A percentile compares a stretch with the other conserved stretches of the same genome.
Conservation (phyloP, 306 rosid genomes). For the Pyrus bretschneideri region DNA sequence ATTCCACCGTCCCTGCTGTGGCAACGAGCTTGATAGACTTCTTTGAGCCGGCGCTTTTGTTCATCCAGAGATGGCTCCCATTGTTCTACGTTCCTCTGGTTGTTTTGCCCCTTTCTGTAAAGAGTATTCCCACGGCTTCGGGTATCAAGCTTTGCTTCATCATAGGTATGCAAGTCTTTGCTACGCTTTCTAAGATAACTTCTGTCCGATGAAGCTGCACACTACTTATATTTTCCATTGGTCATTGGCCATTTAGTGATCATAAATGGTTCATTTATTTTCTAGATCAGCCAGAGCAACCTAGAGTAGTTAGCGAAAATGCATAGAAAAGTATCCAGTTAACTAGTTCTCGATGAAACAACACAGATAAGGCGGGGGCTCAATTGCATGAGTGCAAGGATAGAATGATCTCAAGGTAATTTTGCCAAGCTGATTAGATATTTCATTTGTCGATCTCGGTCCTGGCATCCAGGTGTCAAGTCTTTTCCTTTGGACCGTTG, state of each 20-base stretch:
- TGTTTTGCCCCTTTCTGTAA: constrained; percentile 74
- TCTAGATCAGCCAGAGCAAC: neutral
- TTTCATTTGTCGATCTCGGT: too few species aligned
- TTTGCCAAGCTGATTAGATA: too few species aligned
- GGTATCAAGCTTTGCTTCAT: constrained; percentile 78
- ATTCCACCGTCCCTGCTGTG: constrained; percentile 57
- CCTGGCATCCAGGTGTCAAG: too few species aligned
- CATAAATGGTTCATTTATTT: too few species aligned
- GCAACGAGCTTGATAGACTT: constrained; percentile 59
- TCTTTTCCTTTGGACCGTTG: too few species aligned
- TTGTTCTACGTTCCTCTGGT: constrained; percentile 91
- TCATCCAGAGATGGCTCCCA: constrained; percentile 94
- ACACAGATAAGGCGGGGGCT: too few species aligned
- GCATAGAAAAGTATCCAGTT: too few species aligned
- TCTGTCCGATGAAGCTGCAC: neutral
- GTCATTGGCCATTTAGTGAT: neutral
- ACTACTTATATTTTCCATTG: neutral
- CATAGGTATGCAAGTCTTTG: constrained; percentile 39
- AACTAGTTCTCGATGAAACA: too few species aligned
- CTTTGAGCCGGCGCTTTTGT: constrained; percentile 79
- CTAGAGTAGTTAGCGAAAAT: neutral
- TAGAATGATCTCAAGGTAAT: too few species aligned
- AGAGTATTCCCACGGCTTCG: constrained; percentile 80
- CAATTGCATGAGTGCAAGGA: too few species aligned
- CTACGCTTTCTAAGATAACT: neutral